Percentiles rank a stretch among this genome's conserved stretches.
These are phyloP conservation scores for Myrmaecium sp. DNA, from an alignment of 2,329 filamentous ascomycete genomes.

Conservation along the genomic window DNA sequence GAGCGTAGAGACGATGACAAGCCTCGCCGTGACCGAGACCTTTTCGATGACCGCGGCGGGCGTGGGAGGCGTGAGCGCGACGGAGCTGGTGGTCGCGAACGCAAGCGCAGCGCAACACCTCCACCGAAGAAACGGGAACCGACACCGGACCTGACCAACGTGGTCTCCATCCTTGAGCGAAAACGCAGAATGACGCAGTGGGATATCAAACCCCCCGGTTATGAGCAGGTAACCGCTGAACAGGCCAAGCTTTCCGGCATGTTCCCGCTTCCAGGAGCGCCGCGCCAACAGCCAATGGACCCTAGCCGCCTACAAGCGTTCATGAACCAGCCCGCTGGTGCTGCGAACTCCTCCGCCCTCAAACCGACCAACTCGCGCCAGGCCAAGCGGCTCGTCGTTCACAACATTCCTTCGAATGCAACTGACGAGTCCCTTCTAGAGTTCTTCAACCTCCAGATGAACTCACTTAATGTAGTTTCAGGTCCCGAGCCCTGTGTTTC, in stretches of 20 bases:
- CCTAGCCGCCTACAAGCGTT: slow-evolving; percentile 86
- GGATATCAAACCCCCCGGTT: slow-evolving; percentile 97
- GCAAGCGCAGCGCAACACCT: slow-evolving; percentile 60
- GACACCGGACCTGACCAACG: slow-evolving; percentile 81
- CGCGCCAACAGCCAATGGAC: slow-evolving; percentile 88
- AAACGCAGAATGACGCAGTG: slow-evolving; percentile 93
- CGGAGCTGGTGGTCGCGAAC: slow-evolving; percentile 29
- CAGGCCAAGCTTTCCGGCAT: slow-evolving; percentile 97
- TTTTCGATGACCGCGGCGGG: slow-evolving; percentile 35
- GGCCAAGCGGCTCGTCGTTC: slow-evolving; percentile 76
- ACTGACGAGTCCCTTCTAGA: slow-evolving; percentile 59
- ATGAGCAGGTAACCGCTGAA: slow-evolving; percentile 95
- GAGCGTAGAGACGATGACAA: slow-evolving; percentile 11
- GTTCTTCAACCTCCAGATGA: slow-evolving; percentile 94
- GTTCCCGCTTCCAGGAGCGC: slow-evolving; percentile 94
- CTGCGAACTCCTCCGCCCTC: slow-evolving; percentile 55
- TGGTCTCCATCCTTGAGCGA: slow-evolving; percentile 66
- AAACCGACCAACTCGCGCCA: slow-evolving; percentile 89
- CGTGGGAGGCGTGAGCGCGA: slow-evolving; percentile 34
- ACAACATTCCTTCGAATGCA: slow-evolving; percentile 59
- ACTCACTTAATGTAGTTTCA: slow-evolving; percentile 84
- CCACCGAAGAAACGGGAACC: slow-evolving; percentile 80
- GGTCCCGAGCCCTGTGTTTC: slow-evolving; percentile 70
- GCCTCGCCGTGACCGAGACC: slow-evolving; percentile 39
- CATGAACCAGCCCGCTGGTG: slow-evolving; percentile 73